Percentiles rank a stretch among this genome's conserved stretches.
Conservation (phyloP, 176 grass and related monocot species). For the Sorghum bicolor region DNA sequence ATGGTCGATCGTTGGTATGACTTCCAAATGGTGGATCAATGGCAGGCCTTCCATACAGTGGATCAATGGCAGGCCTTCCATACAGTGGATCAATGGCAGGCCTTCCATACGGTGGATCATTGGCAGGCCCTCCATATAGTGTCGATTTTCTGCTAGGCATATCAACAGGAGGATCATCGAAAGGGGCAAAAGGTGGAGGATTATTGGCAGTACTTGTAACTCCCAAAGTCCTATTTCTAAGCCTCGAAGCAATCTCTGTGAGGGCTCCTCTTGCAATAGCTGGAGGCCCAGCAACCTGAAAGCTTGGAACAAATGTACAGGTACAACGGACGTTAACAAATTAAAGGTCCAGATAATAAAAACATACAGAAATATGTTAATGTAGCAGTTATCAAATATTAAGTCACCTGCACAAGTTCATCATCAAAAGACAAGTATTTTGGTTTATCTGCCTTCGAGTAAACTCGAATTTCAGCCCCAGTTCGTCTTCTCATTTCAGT, state of each 20-base stretch:
- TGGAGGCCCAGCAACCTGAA: constrained; percentile 64
- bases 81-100: constrained; percentile 19
- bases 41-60: constrained; percentile 3
- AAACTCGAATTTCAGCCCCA: constrained; percentile 89
- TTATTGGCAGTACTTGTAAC: constrained; percentile 39
- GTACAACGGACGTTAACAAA: constrained; percentile 40
- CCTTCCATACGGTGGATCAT: constrained; percentile 36
- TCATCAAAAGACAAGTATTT: constrained; percentile 81
- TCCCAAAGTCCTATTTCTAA: constrained; percentile 71
- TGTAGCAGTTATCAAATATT: constrained; percentile 30
- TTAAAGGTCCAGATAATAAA: constrained; percentile 13
- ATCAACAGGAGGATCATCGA: constrained; percentile 44
- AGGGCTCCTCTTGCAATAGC: constrained; percentile 54
- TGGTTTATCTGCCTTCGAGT: constrained; percentile 82
- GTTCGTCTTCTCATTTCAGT: constrained; percentile 94
- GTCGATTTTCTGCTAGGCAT: constrained; percentile 47
- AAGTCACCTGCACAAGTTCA: constrained; percentile 89
- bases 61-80: constrained; percentile 15
- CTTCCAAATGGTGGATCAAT: constrained; percentile 12
- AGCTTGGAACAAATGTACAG: constrained; percentile 43
- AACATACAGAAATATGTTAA: constrained; percentile 21
- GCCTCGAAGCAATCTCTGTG: constrained; percentile 71
- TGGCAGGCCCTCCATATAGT: constrained; percentile 29
- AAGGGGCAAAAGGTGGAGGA: constrained; percentile 39
- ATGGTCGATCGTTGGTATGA: neutral